Conservation (phyloP, 2,329 filamentous ascomycete species). For the Colletotrichum sp. region DNA sequence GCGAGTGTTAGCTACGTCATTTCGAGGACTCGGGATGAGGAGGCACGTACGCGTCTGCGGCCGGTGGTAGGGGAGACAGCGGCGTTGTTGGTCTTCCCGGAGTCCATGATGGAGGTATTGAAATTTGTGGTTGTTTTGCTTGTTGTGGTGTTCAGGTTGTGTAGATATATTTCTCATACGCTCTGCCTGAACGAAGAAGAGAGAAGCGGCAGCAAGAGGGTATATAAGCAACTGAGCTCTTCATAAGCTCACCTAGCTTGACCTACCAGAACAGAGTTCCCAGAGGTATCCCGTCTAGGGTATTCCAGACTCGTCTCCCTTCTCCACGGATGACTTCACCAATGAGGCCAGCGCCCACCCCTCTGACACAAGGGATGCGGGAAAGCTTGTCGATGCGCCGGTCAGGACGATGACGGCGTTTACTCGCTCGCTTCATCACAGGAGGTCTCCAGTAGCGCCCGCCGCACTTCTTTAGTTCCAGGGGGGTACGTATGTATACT, state of each 20-base stretch:
- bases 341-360: constrained; percentile 18
- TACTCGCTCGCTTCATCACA: background rate
- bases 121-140: background rate
- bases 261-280: background rate
- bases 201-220: background rate
- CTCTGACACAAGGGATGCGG: constrained; percentile 22
- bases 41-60: constrained; percentile 14
- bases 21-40: no score
- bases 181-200: accelerated
- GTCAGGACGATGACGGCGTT: constrained; percentile 16
- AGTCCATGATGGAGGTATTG: constrained; percentile 1
- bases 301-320: background rate
- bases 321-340: constrained; percentile 20
- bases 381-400: constrained; percentile 21
- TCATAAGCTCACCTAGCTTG: background rate
- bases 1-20: background rate
- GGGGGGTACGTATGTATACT: background rate
- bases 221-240: constrained; percentile 13
- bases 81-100: constrained; percentile 12
- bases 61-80: background rate
- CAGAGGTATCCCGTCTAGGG: background rate
- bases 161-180: background rate
- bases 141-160: background rate
- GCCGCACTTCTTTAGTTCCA: background rate
- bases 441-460: background rate